These are phyloP conservation scores for Nitzschia sp. DNA, from an alignment of 108 stramenopile genomes.

Conservation along the genomic window DNA sequence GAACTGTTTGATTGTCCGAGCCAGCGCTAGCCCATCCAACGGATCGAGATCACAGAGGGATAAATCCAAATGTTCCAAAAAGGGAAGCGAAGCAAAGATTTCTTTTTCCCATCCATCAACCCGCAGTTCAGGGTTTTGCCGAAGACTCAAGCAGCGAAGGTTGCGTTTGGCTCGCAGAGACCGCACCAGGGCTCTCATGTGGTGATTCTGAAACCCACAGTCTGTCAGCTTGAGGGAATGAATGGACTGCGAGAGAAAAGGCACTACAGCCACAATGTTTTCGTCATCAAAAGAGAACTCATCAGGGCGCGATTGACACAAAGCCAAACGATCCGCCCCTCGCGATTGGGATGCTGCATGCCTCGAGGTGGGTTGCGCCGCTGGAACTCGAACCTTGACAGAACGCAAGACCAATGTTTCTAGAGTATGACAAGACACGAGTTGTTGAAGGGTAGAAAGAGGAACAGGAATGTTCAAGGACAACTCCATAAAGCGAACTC, in stretches of 20 bases:
- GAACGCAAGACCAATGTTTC: constrained; percentile 17
- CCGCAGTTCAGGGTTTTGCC: constrained; percentile 23
- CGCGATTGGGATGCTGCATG: constrained; percentile 2
- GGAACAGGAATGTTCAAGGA: constrained; percentile 15
- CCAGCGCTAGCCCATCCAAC: constrained; percentile 18
- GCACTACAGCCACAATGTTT: constrained; percentile 18
- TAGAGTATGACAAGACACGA: constrained; percentile 21
- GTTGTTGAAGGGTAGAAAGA: constrained; percentile 13
- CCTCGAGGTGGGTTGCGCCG: too few species aligned
- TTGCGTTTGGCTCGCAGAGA: constrained; percentile 18
- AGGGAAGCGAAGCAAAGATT: constrained; percentile 8
- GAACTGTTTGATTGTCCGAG: constrained; percentile 5
- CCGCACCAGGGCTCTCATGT: constrained; percentile 17
- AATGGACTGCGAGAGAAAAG: constrained; percentile 16
- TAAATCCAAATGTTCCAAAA: constrained; percentile 23
- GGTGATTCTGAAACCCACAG: constrained; percentile 24
- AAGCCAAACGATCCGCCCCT: constrained; percentile 1
- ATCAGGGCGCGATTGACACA: not conserved
- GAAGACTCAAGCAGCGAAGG: constrained; percentile 19
- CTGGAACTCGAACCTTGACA: constrained; percentile 7
- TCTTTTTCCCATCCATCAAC: constrained; percentile 21
- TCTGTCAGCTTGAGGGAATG: constrained; percentile 22
- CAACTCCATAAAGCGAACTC: constrained; percentile 20
- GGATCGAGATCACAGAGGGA: constrained; percentile 36
- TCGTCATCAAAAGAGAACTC: constrained; percentile 3